Evolutionary conservation across 2,329 filamentous ascomycete genomes (phyloP), one percentile per base, ranked within the genome.

Genomic region (Penicillium frequentans): DNA sequence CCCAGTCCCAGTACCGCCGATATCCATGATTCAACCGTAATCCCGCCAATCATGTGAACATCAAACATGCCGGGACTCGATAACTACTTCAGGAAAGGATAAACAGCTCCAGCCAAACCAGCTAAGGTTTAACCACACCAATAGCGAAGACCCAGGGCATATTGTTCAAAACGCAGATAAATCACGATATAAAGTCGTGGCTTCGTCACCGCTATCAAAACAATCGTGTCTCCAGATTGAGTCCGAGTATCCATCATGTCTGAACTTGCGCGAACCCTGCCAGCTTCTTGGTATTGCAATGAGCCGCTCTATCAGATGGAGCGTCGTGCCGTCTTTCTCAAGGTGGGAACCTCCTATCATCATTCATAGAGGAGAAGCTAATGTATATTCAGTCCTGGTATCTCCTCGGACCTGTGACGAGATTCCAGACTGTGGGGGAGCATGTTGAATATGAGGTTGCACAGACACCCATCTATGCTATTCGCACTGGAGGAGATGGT

Each of bases 241-340:
- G 10, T 47, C 45, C 31, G 16, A 48, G 10, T 43, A 49, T 37
- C 43, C 24, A 68, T 48, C 43, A 74, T 75, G 73, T 54, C 70
- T 35, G 68, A 73, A 50, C 65, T 73, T 49, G 49, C 64, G 27
- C 66, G 72, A 49, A 82, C 80, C 21, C 69, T 83, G 39, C 80
- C 81, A n/a, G 80, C 81, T 13, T 82, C 80, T 1, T 82, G 81
- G 81, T 83, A 82, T 58, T 76, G 76, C 62, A 82, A 77, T 56
- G 62, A 68, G 33, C 72, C 79, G 16, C 70, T 83, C 10, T 82
- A 82, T 67, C 76, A 81, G 47, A 73, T 83, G 52, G 80, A 82
- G 65, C 72, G 78, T 46, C 70, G 77, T 49, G 79, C 79, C 6
- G 78, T 83, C 10, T 82, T 82, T 61, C 54, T 79, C 46, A 82